Evolutionary conservation across 106 monocot genomes (phyloP), one percentile per base, ranked within the genome.

Genomic region (Dendrobium huoshanense): DNA sequence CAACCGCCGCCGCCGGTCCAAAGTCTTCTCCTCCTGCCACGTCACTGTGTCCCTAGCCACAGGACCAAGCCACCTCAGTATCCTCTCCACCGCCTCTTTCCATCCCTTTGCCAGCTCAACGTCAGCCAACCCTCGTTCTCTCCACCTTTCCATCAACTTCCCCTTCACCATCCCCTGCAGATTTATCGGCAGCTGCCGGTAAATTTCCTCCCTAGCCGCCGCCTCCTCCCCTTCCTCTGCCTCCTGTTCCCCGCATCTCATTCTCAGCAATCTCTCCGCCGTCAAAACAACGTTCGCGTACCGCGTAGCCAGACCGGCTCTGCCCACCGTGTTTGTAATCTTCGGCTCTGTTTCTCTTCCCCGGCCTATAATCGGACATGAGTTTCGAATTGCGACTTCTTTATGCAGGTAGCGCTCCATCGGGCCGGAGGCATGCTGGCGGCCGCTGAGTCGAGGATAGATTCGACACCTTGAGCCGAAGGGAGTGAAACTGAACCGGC

Each of bases 51-150:
- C 86, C 33, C 80, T 83, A 5, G 92, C 92, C 72, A 92, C 41
- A 68, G 90, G 90, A 9, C 81, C 88, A 54, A 92, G 80, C 92
- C 92, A 92, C 4, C 58, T 78, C n/a, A 92, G 72, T 29, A 92
- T 92, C 33, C 88, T 77, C 75, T 19, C 80, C 77, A 86, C 84
- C 5, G 88, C 92, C 45, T 90, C 88, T 49, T 80, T 88, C 92
- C 92, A 92, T 40, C 90, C 92, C n/a, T 83, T 78, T 31, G 92
- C 85, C 68, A 90, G 67, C 10, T 41, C 18, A 4, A 73, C 81
- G 75, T 92, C 90, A 68, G 78, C 16, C 67, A 85, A 67, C 8
- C 90, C 90, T 24, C 84, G 75, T n/a, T 83, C 72, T 56, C 72
- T 78, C 86, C 89, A 84, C 65, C 86, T 78, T 20, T 78, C 81